These are phyloP conservation scores for Cyberlindnera bimundalis DNA, from an alignment of 805 yeast genomes.

Conservation along the genomic window DNA sequence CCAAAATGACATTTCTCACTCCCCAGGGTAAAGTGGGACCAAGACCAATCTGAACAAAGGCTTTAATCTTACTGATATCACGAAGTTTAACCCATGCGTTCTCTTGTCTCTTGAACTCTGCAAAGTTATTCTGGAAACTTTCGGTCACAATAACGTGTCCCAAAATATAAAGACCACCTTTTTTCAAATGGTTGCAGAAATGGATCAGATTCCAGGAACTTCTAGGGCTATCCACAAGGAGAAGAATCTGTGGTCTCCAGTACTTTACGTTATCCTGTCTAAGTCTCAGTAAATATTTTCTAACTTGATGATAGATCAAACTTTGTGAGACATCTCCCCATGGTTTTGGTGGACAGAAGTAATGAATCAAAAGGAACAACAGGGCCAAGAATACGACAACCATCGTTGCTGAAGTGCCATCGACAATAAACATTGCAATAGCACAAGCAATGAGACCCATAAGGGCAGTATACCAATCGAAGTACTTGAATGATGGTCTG, in stretches of 20 bases:
- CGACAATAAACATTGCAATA: slow-evolving; percentile 90
- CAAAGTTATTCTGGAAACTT: slow-evolving; percentile 58
- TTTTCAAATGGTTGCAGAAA: slow-evolving; percentile 91
- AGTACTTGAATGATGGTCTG: slow-evolving; percentile 90
- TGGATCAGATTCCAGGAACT: slow-evolving; percentile 88
- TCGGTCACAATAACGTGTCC: slow-evolving; percentile 84
- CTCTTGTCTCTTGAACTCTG: slow-evolving; percentile 69
- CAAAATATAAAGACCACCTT: slow-evolving; percentile 88
- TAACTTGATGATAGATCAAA: slow-evolving; percentile 91
- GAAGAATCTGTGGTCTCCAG: slow-evolving; percentile 94
- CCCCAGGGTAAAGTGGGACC: slow-evolving; percentile 94
- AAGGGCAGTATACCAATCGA: slow-evolving; percentile 77
- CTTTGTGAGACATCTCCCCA: slow-evolving; percentile 99
- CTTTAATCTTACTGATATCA: slow-evolving; percentile 76
- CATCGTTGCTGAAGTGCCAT: slow-evolving; percentile 81
- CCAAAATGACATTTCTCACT: slow-evolving; percentile 83
- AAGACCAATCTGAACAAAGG: slow-evolving; percentile 88
- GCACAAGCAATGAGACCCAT: slow-evolving; percentile 68
- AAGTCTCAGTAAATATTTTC: slow-evolving; percentile 80
- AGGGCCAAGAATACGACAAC: slow-evolving; percentile 63
- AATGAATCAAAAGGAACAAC: slow-evolving; percentile 78
- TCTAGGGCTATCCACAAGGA: slow-evolving; percentile 88
- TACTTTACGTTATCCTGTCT: slow-evolving; percentile 93
- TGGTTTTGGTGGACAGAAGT: slow-evolving; percentile 88
- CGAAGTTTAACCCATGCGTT: slow-evolving; percentile 82